Evolutionary conservation across 2,329 filamentous ascomycete genomes (phyloP).

Genomic region (Stachybotrys chartarum): DNA sequence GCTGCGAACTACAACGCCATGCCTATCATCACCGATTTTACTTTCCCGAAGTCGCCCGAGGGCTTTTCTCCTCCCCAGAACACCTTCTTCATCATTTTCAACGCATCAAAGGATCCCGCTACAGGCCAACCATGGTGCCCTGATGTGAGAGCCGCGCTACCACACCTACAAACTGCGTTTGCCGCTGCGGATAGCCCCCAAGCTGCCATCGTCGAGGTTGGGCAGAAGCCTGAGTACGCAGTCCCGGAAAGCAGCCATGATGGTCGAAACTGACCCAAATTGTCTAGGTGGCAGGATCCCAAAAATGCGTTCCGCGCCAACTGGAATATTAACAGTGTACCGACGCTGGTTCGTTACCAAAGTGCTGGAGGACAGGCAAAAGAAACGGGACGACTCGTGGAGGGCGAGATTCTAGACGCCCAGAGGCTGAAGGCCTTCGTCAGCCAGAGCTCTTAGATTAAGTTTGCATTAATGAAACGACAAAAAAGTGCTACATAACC

Average conservation of each 20-base stretch:
- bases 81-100: neutral
- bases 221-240: neutral
- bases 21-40: neutral
- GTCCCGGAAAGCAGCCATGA: neutral
- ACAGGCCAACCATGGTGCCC: neutral
- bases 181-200: neutral
- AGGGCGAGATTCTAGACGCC: neutral
- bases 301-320: neutral
- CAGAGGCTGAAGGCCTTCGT: neutral
- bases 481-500: no score
- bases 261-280: neutral
- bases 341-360: neutral
- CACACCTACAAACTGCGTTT: neutral
- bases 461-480: no score
- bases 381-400: neutral
- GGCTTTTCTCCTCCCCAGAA: neutral
- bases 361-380: neutral
- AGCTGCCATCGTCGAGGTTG: neutral
- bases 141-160: neutral
- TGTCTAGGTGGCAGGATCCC: neutral
- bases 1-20: neutral
- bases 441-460: neutral
- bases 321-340: neutral
- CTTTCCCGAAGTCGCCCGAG: neutral
- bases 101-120: neutral